A percentile compares a stretch with the other conserved stretches of the same genome.
These are phyloP conservation scores for Colletotrichum orbiculare DNA, from an alignment of 2,329 filamentous ascomycete genomes.

Conservation along the genomic window DNA sequence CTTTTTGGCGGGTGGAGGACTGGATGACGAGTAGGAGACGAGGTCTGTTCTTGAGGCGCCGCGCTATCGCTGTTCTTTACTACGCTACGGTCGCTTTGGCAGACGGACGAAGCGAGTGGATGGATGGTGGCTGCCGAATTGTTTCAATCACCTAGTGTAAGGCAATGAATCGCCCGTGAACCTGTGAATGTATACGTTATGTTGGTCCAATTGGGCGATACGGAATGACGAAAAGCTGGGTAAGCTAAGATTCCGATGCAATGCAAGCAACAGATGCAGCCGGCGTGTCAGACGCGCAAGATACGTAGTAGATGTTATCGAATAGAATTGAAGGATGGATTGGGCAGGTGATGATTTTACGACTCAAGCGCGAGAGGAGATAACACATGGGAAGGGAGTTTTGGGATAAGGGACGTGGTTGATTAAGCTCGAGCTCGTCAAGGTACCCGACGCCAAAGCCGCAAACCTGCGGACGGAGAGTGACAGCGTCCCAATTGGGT, in stretches of 20 bases:
- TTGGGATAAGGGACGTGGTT: too few relatives aligned
- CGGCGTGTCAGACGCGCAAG: neutral
- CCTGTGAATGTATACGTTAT: constrained; percentile 8
- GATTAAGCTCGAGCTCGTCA: constrained; percentile 12
- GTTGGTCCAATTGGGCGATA: constrained; percentile 16
- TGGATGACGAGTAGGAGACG: too few relatives aligned
- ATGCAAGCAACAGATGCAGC: constrained; percentile 4
- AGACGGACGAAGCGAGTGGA: constrained; percentile 25
- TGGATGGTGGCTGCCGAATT: constrained; percentile 21
- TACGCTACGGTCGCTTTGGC: constrained; percentile 2
- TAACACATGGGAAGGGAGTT: too few relatives aligned
- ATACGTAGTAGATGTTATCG: too few relatives aligned
- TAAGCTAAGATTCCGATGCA: constrained; percentile 1
- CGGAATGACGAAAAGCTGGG: too few relatives aligned
- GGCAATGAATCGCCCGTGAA: too few relatives aligned
- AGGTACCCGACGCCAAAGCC: constrained; percentile 30
- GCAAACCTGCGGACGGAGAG: neutral
- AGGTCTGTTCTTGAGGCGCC: constrained; percentile 27
- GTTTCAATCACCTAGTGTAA: constrained; percentile 31
- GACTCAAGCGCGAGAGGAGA: too few relatives aligned
- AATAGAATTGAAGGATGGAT: too few relatives aligned
- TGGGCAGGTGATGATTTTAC: too few relatives aligned
- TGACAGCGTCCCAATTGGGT: too few relatives aligned
- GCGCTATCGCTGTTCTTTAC: neutral
- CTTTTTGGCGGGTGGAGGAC: too few relatives aligned